Conservation (phyloP, 2,329 filamentous ascomycete genomes). For the Pseudogymnoascus sp. region DNA sequence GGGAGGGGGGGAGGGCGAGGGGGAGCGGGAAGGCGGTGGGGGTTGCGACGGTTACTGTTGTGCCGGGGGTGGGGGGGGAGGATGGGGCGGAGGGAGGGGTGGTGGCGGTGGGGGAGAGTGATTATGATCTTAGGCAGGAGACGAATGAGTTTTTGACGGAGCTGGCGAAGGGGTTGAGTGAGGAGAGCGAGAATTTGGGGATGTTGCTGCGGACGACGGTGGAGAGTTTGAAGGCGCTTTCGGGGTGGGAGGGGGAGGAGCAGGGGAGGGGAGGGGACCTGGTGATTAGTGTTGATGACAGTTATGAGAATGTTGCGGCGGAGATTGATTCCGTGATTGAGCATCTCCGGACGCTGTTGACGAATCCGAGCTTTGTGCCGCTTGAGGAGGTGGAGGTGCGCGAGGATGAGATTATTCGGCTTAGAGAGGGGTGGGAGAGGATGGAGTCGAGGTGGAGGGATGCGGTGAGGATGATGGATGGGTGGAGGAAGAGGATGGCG, state of each 20-base stretch:
- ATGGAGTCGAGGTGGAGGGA: constrained; percentile 91
- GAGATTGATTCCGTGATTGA: constrained; percentile 72
- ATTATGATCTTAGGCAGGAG: constrained; percentile 70
- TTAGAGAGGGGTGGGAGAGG: constrained; percentile 82
- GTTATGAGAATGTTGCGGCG: constrained; percentile 56
- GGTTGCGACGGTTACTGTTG: constrained; percentile 48
- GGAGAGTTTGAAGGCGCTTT: constrained; percentile 60
- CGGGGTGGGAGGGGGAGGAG: constrained; percentile 41
- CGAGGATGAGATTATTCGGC: constrained; percentile 77
- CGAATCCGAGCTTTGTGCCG: constrained; percentile 92
- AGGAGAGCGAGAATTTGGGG: constrained; percentile 83
- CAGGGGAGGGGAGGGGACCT: constrained; percentile 22
- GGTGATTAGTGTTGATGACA: constrained; percentile 23
- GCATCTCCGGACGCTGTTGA: constrained; percentile 74
- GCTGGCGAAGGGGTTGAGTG: constrained; percentile 71
- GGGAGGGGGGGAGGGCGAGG: constrained; percentile 56
- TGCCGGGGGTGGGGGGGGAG: constrained; percentile 43
- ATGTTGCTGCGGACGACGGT: constrained; percentile 63
- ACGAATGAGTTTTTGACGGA: constrained; percentile 86
- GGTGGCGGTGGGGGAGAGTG: constrained; percentile 13
- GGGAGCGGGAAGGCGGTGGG: constrained; percentile 46
- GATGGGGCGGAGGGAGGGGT: constrained; percentile 15
- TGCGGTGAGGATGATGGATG: constrained; percentile 81
- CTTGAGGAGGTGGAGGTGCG: constrained; percentile 90
- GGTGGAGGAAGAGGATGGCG: constrained; percentile 78